Evolutionary conservation across 208 protist species (phyloP), one percentile per base, ranked within the genome.

Genomic region (Leishmania aethiopica): DNA sequence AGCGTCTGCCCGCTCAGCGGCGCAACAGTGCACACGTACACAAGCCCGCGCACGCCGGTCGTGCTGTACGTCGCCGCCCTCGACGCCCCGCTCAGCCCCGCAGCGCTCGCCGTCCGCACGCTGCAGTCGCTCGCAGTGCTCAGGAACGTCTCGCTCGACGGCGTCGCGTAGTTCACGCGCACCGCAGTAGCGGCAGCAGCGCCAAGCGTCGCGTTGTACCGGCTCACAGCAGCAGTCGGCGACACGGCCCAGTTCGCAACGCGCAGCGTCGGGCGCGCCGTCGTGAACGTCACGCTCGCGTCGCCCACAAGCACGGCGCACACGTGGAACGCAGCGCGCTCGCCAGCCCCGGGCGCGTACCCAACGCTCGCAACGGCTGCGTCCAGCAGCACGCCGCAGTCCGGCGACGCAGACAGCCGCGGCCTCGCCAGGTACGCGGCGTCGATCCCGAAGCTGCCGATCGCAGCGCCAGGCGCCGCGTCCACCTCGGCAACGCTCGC

Each of bases 1-100:
- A 89, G 53, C 37, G 53, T 74, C 71, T 3, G 55, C 45, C 35
- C 60, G 67, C 13, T 77, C 42, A 84, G 37, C 42, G 51, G 88
- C 80, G 81, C 57, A n/a, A 77, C 69, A 57, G 89, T 88, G 85
- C 91, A 95, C 37, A 95, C 77, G 81, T 88, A 89, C 72, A 88
- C 86, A 5, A 93, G 45, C 47, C 89, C 89, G 64, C 66, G 80
- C 37, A 92, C 77, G 25, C 75, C 75, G 1, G 78, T 74, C 35
- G 67, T 69, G n/a, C 76, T 60, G 72, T 80, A 75, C 47, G 81
- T 77, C 32, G 72, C 71, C 11, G 37, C 45, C 37, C 7, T 53
- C 49, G 66, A 67, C 32, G 77, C 1, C 3, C 42, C 59, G 28
- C 32, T 57, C 57, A 91, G 72, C 32, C 77, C 86, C 4, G 81